These are phyloP conservation scores for Astrothelium subdiscretum DNA, from an alignment of 495 filamentous ascomycete genomes.

Conservation along the genomic window DNA sequence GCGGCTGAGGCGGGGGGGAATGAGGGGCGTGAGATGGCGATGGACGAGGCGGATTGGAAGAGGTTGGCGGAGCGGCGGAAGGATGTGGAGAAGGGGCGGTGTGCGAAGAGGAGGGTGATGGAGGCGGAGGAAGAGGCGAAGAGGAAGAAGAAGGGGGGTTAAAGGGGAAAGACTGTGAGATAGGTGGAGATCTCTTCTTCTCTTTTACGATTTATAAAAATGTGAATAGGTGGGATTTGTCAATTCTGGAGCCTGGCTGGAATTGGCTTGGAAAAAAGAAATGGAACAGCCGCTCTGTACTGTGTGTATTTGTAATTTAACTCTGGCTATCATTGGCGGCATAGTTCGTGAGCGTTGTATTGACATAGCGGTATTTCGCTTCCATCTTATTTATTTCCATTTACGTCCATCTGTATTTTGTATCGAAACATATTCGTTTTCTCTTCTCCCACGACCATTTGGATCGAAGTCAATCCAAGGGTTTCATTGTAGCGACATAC, in stretches of 20 bases:
- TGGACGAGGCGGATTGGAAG: background rate
- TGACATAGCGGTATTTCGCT: too few species aligned
- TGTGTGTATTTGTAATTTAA: too few species aligned
- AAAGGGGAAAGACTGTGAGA: background rate
- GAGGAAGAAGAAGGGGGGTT: background rate
- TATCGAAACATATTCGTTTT: too few species aligned
- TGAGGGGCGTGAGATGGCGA: slow-evolving; percentile 2
- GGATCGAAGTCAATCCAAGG: too few species aligned
- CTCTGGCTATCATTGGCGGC: too few species aligned
- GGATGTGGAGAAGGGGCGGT: background rate
- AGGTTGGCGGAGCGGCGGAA: background rate
- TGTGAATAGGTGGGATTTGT: background rate
- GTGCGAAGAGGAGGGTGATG: background rate
- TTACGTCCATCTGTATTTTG: too few species aligned
- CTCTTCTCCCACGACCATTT: too few species aligned
- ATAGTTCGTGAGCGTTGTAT: too few species aligned
- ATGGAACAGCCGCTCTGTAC: background rate
- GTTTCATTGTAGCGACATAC: too few species aligned
- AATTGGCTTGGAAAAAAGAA: background rate
- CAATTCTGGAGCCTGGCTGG: background rate
- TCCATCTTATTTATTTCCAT: too few species aligned
- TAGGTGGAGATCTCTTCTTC: background rate
- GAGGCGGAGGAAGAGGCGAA: background rate
- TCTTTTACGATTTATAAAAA: background rate
- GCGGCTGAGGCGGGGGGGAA: slow-evolving; percentile 5